Base-by-base conservation (phyloP, 2,329 filamentous ascomycete genomes). In the Trichoderma afroharzianum region DNA sequence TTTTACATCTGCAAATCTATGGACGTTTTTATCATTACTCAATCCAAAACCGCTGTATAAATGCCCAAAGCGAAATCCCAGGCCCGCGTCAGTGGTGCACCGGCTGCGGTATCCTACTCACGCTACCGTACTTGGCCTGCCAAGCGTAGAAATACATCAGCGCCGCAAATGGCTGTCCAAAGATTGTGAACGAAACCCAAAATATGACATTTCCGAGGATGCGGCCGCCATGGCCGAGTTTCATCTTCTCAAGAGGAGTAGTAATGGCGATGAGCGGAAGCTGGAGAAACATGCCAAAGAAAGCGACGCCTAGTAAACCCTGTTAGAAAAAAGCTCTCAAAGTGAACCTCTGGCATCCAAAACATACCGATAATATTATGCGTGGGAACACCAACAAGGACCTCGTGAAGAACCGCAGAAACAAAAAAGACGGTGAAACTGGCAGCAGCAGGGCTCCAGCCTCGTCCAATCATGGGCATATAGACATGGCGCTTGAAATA, bases 401-500 rank as follows among this genome's bases (percentile, higher is more conserved):
- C 84, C 81, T 99, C 96, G 78, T 99, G 96, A 63, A 99, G 84
- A 14, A 98, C 83, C 1, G 93, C 96, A 0, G 94, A 98, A 74
- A 98, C 88, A 18, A 93, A 83, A 81, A 99, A 99, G 11, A 98
- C 96, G 72, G 92, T 86, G 32, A 93, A 84, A 77, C 94, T 95
- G 2, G 96, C 93, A 0, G 87, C 79, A 3, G 84, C 82, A 9
- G 91, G 87, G 71, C 88, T 92, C 86, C 93, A 95, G 1, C 96
- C 96, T 61, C 96, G 88, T 0, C 93, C 93, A 36, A 97, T 87
- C 74, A 99, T 86, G 1, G 96, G 96, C 50, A 92, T 91, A 83
- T 96, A 98, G 66, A 99, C 90, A 80, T 99, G 96, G 47, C 96
- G 87, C 78, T 93, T 95, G 91, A 99, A 98, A 81, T 97, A 99